These are phyloP conservation scores for Orbilia oligospora DNA, from an alignment of 2,329 filamentous ascomycete species.

Conservation along the genomic window DNA sequence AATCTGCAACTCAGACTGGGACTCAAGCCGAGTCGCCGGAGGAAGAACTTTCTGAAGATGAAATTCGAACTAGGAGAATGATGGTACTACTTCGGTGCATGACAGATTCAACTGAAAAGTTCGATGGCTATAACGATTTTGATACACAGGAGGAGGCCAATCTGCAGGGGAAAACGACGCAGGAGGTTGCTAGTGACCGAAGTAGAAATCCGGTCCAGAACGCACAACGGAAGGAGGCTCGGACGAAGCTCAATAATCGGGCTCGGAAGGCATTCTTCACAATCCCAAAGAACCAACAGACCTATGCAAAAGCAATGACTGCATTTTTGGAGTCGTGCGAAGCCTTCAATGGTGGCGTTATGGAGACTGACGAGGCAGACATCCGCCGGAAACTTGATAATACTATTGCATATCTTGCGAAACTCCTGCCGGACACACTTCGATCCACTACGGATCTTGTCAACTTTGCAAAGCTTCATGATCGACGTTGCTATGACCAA, in stretches of 20 bases:
- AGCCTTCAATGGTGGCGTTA: slow-evolving; percentile 87
- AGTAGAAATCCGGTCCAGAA: slow-evolving; percentile 71
- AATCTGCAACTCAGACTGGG: slow-evolving; percentile 64
- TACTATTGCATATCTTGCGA: slow-evolving; percentile 80
- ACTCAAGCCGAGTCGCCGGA: slow-evolving; percentile 68
- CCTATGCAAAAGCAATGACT: slow-evolving; percentile 79
- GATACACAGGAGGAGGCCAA: slow-evolving; percentile 52
- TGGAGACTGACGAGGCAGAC: slow-evolving; percentile 78
- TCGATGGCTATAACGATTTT: slow-evolving; percentile 48
- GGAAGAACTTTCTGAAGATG: slow-evolving; percentile 57
- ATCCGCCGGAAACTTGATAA: slow-evolving; percentile 79
- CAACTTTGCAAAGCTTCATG: slow-evolving; percentile 91
- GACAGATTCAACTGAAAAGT: slow-evolving; percentile 52
- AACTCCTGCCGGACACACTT: slow-evolving; percentile 78
- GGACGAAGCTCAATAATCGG: slow-evolving; percentile 79
- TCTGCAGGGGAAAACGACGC: slow-evolving; percentile 42
- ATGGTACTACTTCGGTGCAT: slow-evolving; percentile 53
- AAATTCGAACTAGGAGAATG: slow-evolving; percentile 44
- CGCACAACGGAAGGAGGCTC: slow-evolving; percentile 65
- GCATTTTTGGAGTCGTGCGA: slow-evolving; percentile 89
- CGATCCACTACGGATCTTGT: slow-evolving; percentile 83
- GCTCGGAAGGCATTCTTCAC: slow-evolving; percentile 91
- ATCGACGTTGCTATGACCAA: slow-evolving; percentile 89
- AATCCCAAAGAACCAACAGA: slow-evolving; percentile 82
- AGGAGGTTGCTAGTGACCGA: slow-evolving; percentile 39